phyloP scores from a whole-genome alignment of 2,329 filamentous ascomycete species.

The Colletotrichum sp. region DNA sequence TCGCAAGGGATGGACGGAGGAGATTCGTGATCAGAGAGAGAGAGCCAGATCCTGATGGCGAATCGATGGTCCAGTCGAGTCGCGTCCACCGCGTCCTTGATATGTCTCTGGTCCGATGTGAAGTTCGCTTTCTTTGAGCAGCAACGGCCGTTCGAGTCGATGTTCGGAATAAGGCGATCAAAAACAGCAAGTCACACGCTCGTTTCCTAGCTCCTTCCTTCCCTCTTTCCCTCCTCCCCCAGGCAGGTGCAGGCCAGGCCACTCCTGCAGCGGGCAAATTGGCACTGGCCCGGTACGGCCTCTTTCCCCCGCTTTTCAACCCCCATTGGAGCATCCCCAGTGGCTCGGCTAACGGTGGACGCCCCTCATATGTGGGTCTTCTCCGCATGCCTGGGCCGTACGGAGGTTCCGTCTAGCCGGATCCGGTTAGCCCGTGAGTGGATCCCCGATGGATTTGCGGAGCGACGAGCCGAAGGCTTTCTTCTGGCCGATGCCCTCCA shows the following conservation, averaged over 20 bases:
- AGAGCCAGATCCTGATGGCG: neutral
- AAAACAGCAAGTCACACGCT: constrained; percentile 10
- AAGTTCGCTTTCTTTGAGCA: neutral
- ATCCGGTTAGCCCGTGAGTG: neutral
- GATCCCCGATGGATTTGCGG: neutral
- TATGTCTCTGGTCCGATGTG: neutral
- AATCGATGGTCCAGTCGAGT: neutral
- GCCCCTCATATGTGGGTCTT: neutral
- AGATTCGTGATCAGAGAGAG: neutral
- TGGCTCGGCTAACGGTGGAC: neutral
- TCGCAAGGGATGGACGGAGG: neutral
- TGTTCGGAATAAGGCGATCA: neutral
- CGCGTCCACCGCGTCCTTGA: neutral
- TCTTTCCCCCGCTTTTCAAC: constrained; percentile 9
- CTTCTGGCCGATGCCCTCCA: neutral
- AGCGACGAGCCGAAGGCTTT: constrained; percentile 15
- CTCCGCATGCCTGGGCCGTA: constrained; percentile 11
- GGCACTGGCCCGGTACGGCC: neutral
- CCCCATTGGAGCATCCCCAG: neutral
- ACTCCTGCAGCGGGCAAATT: neutral
- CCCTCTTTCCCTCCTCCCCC: neutral
- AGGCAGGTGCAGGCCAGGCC: neutral
- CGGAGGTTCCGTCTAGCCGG: neutral
- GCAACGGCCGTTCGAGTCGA: neutral
- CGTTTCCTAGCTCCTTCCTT: neutral